A percentile compares a stretch with the other conserved stretches of the same genome.
Evolutionary conservation across 2,329 filamentous ascomycete species (phyloP).

Genomic region (Trichophyton schoenleinii): DNA sequence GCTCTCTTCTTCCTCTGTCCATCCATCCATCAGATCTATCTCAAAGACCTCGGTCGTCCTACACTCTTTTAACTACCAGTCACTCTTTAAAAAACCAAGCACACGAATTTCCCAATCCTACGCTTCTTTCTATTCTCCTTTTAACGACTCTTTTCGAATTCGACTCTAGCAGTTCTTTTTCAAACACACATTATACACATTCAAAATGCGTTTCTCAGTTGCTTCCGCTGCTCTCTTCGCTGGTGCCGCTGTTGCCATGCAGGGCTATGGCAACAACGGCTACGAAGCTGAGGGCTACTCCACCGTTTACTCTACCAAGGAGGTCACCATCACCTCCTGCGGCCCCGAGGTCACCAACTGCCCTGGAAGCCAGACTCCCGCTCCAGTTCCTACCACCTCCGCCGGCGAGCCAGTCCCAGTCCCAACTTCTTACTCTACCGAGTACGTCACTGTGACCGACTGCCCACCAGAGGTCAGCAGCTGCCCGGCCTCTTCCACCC

Average conservation of each 20-base stretch:
- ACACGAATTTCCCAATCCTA: slow-evolving; percentile 14
- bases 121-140: slow-evolving; percentile 15
- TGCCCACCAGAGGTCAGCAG: slow-evolving; percentile 42
- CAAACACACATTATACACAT: slow-evolving; percentile 4
- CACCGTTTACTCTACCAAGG: slow-evolving; percentile 47
- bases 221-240: slow-evolving; percentile 31
- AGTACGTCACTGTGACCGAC: slow-evolving; percentile 50
- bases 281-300: slow-evolving; percentile 11
- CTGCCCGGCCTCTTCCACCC: slow-evolving; percentile 9
- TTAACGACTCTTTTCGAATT: slow-evolving; percentile 19
- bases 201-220: slow-evolving; percentile 34
- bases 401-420: slow-evolving; percentile 10
- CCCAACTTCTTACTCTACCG: slow-evolving; percentile 42
- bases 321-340: slow-evolving; percentile 52
- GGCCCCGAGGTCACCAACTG: slow-evolving; percentile 50
- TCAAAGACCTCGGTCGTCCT: slow-evolving; percentile 33
- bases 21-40: slow-evolving; percentile 20
- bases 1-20: slow-evolving; percentile 18
- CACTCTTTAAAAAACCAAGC: slow-evolving; percentile 16
- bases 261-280: slow-evolving; percentile 16
- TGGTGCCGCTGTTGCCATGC: slow-evolving; percentile 28
- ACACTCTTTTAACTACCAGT: slow-evolving; percentile 31
- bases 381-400: slow-evolving; percentile 11
- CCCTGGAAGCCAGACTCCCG: slow-evolving; percentile 20
- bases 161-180: background rate